A percentile compares a stretch with the other conserved stretches of the same genome.
phyloP scores from a whole-genome alignment of 1,284 basidiomycete genomes.

The Ganoderma resinaceum region DNA sequence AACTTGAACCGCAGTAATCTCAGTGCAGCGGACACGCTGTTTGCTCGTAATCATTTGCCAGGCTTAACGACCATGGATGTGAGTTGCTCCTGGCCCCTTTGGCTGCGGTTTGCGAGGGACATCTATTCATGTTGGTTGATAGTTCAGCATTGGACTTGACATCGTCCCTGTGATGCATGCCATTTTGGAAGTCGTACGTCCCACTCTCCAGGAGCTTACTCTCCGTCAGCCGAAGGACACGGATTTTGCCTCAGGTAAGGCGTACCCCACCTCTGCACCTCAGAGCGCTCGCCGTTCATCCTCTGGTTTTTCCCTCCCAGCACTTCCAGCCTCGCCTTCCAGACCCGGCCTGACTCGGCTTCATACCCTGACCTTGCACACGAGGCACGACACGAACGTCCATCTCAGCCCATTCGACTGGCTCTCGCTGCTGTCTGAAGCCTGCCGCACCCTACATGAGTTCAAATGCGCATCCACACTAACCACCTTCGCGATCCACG shows the following conservation, averaged over 20 bases:
- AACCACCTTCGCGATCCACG: not conserved
- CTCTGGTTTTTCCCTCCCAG: not conserved
- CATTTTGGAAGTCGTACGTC: not conserved
- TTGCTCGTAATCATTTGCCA: not conserved
- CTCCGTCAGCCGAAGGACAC: conserved; percentile 2
- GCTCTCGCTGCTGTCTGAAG: not conserved
- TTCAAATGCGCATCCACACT: not conserved
- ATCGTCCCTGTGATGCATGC: not conserved
- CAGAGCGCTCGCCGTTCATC: not conserved
- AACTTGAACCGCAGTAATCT: not conserved
- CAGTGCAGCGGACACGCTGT: not conserved
- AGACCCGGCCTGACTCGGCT: not conserved
- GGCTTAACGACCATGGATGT: not conserved
- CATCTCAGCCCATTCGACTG: not conserved
- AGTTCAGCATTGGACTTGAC: not conserved
- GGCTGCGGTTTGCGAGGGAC: not conserved
- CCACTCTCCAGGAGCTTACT: not conserved
- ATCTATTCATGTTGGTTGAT: not conserved
- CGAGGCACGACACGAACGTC: not conserved
- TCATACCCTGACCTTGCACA: not conserved
- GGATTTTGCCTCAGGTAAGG: not conserved
- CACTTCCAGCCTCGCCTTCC: not conserved
- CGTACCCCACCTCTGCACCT: not conserved
- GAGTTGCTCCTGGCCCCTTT: not conserved
- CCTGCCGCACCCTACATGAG: not conserved